Conservation (phyloP, 2,329 filamentous ascomycete species). For the Fusarium sp. region DNA sequence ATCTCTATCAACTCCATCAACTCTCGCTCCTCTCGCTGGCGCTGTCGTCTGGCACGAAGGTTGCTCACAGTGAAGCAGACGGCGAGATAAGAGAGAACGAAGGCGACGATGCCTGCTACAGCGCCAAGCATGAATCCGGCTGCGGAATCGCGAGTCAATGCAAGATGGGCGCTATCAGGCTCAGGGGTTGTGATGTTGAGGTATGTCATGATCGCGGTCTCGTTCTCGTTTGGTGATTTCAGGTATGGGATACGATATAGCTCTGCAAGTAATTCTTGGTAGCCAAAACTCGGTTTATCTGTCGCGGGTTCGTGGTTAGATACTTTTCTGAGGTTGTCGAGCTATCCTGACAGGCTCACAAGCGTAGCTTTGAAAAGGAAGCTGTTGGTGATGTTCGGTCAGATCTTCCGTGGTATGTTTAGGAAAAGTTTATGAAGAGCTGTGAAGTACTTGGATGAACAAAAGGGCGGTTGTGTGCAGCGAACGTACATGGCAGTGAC, state of each 20-base stretch:
- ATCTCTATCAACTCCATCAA: neutral
- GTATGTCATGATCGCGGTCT: neutral
- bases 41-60: neutral
- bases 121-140: conserved; percentile 25
- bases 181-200: neutral
- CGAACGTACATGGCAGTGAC: conserved; percentile 13
- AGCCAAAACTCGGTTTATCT: neutral
- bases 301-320: neutral
- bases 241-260: neutral
- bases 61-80: conserved; percentile 13
- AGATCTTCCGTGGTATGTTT: neutral
- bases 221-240: neutral
- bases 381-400: neutral
- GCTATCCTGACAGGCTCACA: neutral
- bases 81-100: conserved; percentile 18
- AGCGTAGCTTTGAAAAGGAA: neutral
- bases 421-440: neutral
- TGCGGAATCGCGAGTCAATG: conserved; percentile 20
- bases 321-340: neutral
- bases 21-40: neutral
- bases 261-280: neutral
- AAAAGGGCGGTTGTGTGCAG: neutral
- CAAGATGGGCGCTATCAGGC: neutral
- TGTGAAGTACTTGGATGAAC: neutral
- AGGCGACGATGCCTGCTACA: conserved; percentile 22